Conservation (phyloP, 2,329 filamentous ascomycete species). For the Fusarium metavorans region DNA sequence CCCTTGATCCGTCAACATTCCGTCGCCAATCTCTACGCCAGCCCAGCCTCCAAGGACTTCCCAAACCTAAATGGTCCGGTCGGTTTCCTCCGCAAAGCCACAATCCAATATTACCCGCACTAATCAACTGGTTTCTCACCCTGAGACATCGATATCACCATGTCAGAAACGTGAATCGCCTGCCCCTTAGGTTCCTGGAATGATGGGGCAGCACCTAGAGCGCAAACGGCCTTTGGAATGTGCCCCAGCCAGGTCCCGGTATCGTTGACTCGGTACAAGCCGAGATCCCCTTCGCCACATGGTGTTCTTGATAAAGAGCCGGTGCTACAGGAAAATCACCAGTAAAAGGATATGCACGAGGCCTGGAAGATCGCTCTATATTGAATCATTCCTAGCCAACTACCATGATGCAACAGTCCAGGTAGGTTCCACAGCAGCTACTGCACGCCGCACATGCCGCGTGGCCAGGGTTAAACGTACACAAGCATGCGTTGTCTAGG, state of each 20-base stretch:
- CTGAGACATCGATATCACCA: not conserved
- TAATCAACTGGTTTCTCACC: not conserved
- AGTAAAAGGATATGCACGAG: not conserved
- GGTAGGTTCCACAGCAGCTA: too few relatives aligned
- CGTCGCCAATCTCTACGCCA: not conserved
- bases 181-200: not conserved
- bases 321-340: not conserved
- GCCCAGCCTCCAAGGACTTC: not conserved
- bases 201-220: not conserved
- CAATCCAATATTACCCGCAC: not conserved
- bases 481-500: not conserved
- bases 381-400: not conserved
- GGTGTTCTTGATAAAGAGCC: not conserved
- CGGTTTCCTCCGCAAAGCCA: not conserved
- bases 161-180: not conserved
- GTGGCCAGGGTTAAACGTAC: too few relatives aligned
- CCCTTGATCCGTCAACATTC: not conserved
- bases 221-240: not conserved
- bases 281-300: not conserved
- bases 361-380: not conserved
- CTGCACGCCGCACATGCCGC: too few relatives aligned
- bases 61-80: not conserved
- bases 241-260: not conserved
- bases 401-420: too few relatives aligned
- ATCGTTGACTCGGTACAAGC: not conserved